Percentiles rank a stretch among this genome's conserved stretches.
phyloP scores from a whole-genome alignment of 306 rosid species.

The Lathyrus tuberosus region DNA sequence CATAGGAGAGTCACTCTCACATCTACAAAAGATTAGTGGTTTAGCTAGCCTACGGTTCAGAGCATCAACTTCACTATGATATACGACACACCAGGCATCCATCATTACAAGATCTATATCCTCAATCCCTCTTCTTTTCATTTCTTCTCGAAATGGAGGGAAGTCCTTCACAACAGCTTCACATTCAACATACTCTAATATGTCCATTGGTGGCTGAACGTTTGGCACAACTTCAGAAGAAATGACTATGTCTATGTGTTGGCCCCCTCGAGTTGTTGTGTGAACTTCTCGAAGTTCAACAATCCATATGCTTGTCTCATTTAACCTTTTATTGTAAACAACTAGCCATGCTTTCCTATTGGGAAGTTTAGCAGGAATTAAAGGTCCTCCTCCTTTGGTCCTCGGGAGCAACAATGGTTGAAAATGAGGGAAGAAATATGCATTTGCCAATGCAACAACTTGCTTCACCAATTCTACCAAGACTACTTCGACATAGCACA shows the following conservation, averaged over 20 bases:
- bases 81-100: slow-evolving; percentile 85
- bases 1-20: slow-evolving; percentile 85
- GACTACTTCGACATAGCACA: slow-evolving; percentile 76
- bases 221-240: slow-evolving; percentile 66
- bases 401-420: slow-evolving; percentile 83
- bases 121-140: slow-evolving; percentile 86
- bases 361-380: slow-evolving; percentile 81
- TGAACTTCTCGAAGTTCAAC: slow-evolving; percentile 73
- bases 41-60: slow-evolving; percentile 84
- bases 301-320: slow-evolving; percentile 73
- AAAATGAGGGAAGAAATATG: slow-evolving; percentile 87
- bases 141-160: slow-evolving; percentile 74
- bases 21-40: slow-evolving; percentile 74
- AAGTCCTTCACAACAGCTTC: slow-evolving; percentile 78
- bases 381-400: slow-evolving; percentile 68
- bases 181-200: slow-evolving; percentile 74
- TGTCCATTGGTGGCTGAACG: slow-evolving; percentile 84
- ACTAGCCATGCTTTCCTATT: slow-evolving; percentile 73
- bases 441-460: slow-evolving; percentile 84
- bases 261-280: slow-evolving; percentile 86
- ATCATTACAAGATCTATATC: slow-evolving; percentile 91
- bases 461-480: slow-evolving; percentile 72
- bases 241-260: slow-evolving; percentile 76
- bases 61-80: slow-evolving; percentile 79
- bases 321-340: slow-evolving; percentile 72